Conservation (phyloP, 495 filamentous ascomycete genomes). For the Echria macrotheca region DNA sequence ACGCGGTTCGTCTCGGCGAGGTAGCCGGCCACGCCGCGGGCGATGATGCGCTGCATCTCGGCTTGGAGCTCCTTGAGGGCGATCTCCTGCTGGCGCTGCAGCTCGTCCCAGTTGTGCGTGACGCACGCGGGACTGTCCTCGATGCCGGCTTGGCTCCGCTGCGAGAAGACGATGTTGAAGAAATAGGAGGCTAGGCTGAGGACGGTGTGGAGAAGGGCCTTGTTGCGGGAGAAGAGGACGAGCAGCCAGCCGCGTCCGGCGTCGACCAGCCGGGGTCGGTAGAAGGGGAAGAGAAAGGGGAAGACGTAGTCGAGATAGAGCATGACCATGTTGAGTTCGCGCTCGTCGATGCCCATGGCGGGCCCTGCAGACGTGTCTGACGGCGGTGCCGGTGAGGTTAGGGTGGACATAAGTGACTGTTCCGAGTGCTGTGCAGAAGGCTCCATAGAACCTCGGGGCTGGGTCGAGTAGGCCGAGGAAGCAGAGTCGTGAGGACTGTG, state of each 20-base stretch:
- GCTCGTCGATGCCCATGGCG: conserved; percentile 6
- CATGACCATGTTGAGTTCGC: conserved; percentile 31
- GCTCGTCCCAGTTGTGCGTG: conserved; percentile 24
- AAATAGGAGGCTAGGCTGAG: conserved; percentile 47
- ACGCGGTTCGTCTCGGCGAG: conserved; percentile 33
- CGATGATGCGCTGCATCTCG: conserved; percentile 35
- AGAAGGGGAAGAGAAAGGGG: conserved; percentile 53
- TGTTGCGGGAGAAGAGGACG: conserved; percentile 45
- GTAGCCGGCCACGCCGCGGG: conserved; percentile 25
- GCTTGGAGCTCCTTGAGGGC: conserved; percentile 38
- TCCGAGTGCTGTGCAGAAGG: not conserved
- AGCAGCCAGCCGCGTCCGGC: conserved; percentile 49
- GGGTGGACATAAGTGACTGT: not conserved
- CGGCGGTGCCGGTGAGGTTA: not conserved
- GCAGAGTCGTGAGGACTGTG: not conserved
- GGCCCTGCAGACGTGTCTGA: not conserved
- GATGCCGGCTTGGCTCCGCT: conserved; percentile 11
- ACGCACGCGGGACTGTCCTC: conserved; percentile 18
- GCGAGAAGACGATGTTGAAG: conserved; percentile 32
- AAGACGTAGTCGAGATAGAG: conserved; percentile 50
- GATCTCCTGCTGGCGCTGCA: conserved; percentile 35
- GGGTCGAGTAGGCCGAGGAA: not conserved
- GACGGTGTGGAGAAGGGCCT: conserved; percentile 41
- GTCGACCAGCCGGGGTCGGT: conserved; percentile 41
- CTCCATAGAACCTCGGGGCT: not conserved